Evolutionary conservation across 352 stramenopile species (phyloP), one percentile per base, ranked within the genome.

Genomic region (Thraustochytrium sp.): DNA sequence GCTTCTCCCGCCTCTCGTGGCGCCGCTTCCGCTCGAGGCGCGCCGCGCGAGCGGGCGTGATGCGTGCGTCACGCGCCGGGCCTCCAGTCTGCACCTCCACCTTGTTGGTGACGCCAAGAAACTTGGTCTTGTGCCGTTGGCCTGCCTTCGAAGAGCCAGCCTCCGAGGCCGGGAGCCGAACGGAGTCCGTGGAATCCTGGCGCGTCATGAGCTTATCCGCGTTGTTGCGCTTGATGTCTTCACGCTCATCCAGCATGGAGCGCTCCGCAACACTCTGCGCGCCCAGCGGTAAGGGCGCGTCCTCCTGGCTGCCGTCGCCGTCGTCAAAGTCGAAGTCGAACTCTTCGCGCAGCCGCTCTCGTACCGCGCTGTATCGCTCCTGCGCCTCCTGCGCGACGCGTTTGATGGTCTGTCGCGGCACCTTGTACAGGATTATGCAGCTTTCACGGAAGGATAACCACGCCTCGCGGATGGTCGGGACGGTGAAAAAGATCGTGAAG

Each of bases 281-380:
- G 13, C 59, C 59, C 9, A 49, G 26, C 5, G 59, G 59, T 44
- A 72, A 16, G 42, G 59, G 59, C 21, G 16, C 36, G 4, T 72
- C 59, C 23, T 72, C 59, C 16, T 46, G 59, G 40, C 59, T 72
- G 26, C 46, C 59, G 9, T 72, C 59, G 59, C 59, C 59, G 46
- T 72, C 59, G n/a, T 72, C 59, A 44, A 72, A 72, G 40, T 72
- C 59, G 40, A 44, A 72, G 26, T 72, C 59, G 59, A 72, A 72
- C 40, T 72, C 59, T 29, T 72, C 59, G 0, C 59, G 34, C 18
- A 72, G 36, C 13, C 59, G 13, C 59, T 72, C 59, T 11, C 59
- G 34, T 16, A 72, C 59, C 34, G 31, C 46, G 0, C 26, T 3
- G 59, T 49, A 34, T n/a, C 59, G 59, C 40, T 72, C 59, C 26